These are phyloP conservation scores for Tulasnella sp. DNA, from an alignment of 768 basidiomycete genomes.

Conservation along the genomic window DNA sequence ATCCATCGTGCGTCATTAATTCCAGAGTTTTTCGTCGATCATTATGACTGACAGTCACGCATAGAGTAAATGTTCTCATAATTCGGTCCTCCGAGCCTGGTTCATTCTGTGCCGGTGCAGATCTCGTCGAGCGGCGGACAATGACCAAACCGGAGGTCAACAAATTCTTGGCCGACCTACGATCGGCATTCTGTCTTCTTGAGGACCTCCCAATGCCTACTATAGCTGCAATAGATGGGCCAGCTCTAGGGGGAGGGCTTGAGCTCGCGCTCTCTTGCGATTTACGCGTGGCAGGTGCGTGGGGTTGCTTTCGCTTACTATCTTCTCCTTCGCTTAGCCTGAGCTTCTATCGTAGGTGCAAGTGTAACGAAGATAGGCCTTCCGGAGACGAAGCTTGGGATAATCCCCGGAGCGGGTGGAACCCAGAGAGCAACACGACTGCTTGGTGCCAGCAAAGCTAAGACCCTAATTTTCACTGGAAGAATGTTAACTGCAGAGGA, in stretches of 20 bases:
- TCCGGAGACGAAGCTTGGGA: slow-evolving; percentile 71
- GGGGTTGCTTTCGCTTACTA: not conserved
- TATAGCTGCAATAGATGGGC: slow-evolving; percentile 88
- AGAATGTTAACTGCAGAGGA: slow-evolving; percentile 61
- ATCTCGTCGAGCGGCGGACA: slow-evolving; percentile 75
- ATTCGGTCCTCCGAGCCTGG: slow-evolving; percentile 73
- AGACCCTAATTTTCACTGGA: slow-evolving; percentile 82
- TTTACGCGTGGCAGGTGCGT: slow-evolving; percentile 78
- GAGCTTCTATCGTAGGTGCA: slow-evolving; percentile 37
- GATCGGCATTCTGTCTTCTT: slow-evolving; percentile 66
- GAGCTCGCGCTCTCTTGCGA: slow-evolving; percentile 88
- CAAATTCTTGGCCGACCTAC: slow-evolving; percentile 71
- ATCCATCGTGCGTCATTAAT: slow-evolving; percentile 50
- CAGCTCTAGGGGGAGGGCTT: slow-evolving; percentile 88
- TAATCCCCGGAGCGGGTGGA: slow-evolving; percentile 88
- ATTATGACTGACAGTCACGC: not conserved
- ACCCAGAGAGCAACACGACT: slow-evolving; percentile 78
- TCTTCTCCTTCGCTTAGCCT: not conserved
- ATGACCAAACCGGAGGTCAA: slow-evolving; percentile 74
- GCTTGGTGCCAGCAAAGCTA: slow-evolving; percentile 73
- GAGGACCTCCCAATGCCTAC: slow-evolving; percentile 83
- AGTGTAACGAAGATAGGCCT: slow-evolving; percentile 79
- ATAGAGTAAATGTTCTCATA: slow-evolving; percentile 72
- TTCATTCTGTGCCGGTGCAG: slow-evolving; percentile 89
- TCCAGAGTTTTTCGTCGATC: not conserved